phyloP scores from a whole-genome alignment of 345 rosid genomes.

The Turritis glabra region DNA sequence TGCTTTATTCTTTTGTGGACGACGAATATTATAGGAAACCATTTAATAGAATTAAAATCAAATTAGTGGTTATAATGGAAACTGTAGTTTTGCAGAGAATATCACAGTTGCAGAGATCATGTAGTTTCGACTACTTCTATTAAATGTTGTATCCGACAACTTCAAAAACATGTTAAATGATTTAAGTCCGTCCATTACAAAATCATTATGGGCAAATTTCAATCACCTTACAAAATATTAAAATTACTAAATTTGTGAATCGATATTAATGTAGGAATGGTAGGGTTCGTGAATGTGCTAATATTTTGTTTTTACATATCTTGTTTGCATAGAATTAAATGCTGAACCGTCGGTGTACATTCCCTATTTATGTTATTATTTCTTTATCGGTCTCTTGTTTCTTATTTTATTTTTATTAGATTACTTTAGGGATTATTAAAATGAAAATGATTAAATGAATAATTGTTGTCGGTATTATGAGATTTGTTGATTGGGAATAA shows the following conservation, averaged over 20 bases:
- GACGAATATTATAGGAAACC: neutral
- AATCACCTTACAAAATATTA: neutral
- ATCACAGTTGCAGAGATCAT: constrained; percentile 22
- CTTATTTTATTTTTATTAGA: neutral
- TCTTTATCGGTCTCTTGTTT: neutral
- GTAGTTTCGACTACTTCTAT: constrained; percentile 19
- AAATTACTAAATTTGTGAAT: constrained; percentile 5
- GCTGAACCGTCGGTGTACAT: constrained; percentile 21
- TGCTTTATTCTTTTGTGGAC: neutral
- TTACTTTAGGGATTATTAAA: neutral
- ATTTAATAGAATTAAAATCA: neutral
- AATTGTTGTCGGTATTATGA: constrained; percentile 24
- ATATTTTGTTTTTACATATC: constrained; percentile 8
- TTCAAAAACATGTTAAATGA: constrained; percentile 8
- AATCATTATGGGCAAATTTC: neutral
- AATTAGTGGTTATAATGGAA: neutral
- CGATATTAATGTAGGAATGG: constrained; percentile 23
- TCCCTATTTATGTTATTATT: neutral
- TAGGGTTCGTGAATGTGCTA: constrained; percentile 31
- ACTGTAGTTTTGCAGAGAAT: constrained; percentile 14
- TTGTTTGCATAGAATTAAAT: constrained; percentile 25
- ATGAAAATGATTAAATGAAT: constrained; percentile 14
- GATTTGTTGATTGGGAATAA: constrained; percentile 26
- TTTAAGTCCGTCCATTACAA: neutral
- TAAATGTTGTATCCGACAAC: constrained; percentile 14